Evolutionary conservation across 2,329 filamentous ascomycete genomes (phyloP).

Genomic region (Fusarium sublunatum): DNA sequence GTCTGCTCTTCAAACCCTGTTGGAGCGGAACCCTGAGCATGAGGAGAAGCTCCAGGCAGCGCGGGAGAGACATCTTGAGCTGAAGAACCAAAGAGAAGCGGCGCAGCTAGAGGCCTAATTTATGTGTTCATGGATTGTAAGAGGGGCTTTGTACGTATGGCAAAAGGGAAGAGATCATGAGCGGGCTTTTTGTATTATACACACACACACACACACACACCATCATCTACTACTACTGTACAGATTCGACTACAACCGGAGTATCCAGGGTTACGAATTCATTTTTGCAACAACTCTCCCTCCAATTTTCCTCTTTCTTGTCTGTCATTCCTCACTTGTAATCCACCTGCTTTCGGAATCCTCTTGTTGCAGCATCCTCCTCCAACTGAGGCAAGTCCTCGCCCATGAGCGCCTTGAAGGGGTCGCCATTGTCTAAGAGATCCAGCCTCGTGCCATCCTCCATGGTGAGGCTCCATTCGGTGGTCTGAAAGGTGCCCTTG

Average conservation of each 20-base stretch:
- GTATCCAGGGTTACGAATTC: constrained; percentile 40
- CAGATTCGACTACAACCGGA: constrained; percentile 47
- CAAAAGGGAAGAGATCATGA: constrained; percentile 45
- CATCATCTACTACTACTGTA: constrained; percentile 45
- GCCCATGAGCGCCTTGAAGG: constrained; percentile 68
- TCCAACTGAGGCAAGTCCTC: constrained; percentile 52
- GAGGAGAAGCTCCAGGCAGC: constrained; percentile 61
- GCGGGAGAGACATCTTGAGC: constrained; percentile 62
- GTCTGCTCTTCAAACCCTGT: constrained; percentile 56
- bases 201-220: constrained; percentile 50
- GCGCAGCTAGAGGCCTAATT: constrained; percentile 35
- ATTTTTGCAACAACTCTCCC: constrained; percentile 15
- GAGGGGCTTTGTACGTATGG: constrained; percentile 46
- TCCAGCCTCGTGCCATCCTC: constrained; percentile 72
- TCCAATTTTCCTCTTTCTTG: constrained; percentile 5
- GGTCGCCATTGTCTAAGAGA: constrained; percentile 77
- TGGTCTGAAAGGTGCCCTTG: constrained; percentile 80
- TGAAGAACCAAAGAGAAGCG: constrained; percentile 61
- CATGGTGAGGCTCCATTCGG: constrained; percentile 86
- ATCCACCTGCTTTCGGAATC: constrained; percentile 63
- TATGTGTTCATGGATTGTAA: constrained; percentile 37
- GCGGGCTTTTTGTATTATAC: constrained; percentile 56
- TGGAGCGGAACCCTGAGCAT: constrained; percentile 61
- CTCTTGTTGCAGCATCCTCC: constrained; percentile 55
- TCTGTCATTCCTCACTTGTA: constrained; percentile 42